Conservation (phyloP, 257 asterid species). For the Scutellaria barbata region DNA sequence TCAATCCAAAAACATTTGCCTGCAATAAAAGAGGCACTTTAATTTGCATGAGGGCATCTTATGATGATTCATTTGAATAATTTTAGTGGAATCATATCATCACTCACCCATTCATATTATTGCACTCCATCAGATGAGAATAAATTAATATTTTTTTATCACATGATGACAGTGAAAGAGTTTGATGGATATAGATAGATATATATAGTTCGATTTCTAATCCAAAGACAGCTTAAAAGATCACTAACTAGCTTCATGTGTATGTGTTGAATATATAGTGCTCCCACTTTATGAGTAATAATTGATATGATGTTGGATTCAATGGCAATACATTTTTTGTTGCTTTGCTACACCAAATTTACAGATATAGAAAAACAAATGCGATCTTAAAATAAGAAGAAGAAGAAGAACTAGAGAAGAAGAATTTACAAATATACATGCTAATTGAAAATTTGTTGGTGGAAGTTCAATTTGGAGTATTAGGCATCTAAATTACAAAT, state of each 20-base stretch:
- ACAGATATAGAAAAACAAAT: too few relatives aligned
- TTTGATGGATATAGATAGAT: too few relatives aligned
- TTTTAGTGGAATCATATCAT: conserved; percentile 37
- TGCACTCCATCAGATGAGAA: not conserved
- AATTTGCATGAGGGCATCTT: conserved; percentile 31
- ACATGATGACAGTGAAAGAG: too few relatives aligned
- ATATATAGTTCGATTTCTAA: not conserved
- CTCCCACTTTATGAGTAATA: conserved; percentile 8
- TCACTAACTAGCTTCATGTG: conserved; percentile 27
- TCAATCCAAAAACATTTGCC: conserved; percentile 39
- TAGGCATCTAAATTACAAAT: too few relatives aligned
- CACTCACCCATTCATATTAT: conserved; percentile 30
- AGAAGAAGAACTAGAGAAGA: too few relatives aligned
- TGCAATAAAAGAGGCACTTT: conserved; percentile 36
- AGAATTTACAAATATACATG: too few relatives aligned
- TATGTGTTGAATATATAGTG: not conserved
- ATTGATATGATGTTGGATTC: not conserved
- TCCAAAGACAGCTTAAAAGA: conserved; percentile 43
- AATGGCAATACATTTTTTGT: not conserved
- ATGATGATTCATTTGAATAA: conserved; percentile 31
- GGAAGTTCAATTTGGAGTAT: too few relatives aligned
- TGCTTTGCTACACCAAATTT: not conserved
- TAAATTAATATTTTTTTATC: too few relatives aligned
- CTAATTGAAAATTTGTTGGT: too few relatives aligned
- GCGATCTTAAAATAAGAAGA: too few relatives aligned